Evolutionary conservation across 2,329 filamentous ascomycete genomes (phyloP).

Genomic region (Talaromyces sp.): DNA sequence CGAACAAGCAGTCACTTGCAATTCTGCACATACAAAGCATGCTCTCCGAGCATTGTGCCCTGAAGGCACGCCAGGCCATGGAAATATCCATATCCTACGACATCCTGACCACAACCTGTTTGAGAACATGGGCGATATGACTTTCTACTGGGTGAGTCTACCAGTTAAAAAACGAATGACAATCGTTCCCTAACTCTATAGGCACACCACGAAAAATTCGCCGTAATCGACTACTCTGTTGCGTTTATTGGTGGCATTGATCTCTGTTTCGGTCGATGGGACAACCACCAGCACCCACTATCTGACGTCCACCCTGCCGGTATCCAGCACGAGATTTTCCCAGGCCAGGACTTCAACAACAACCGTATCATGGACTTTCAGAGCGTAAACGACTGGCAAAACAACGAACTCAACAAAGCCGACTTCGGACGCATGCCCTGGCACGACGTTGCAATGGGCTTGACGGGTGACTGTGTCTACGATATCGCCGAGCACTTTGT

Average conservation of each 20-base stretch:
- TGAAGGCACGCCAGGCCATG: slow-evolving; percentile 61
- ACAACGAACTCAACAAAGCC: slow-evolving; percentile 85
- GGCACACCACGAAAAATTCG: slow-evolving; percentile 96
- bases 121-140: slow-evolving; percentile 69
- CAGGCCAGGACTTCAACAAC: slow-evolving; percentile 97
- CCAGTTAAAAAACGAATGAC: background rate
- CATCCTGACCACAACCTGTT: slow-evolving; percentile 86
- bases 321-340: slow-evolving; percentile 78
- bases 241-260: slow-evolving; percentile 94
- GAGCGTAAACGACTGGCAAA: slow-evolving; percentile 84
- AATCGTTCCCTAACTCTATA: slow-evolving; percentile 24
- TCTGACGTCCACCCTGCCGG: slow-evolving; percentile 84
- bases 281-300: slow-evolving; percentile 76
- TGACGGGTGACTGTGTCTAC: slow-evolving; percentile 84
- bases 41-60: slow-evolving; percentile 75
- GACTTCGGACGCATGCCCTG: slow-evolving; percentile 96
- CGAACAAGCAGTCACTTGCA: slow-evolving; percentile 77
- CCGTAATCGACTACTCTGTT: slow-evolving; percentile 84
- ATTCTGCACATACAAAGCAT: slow-evolving; percentile 88
- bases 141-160: slow-evolving; percentile 72
- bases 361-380: slow-evolving; percentile 95
- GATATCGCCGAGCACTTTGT: slow-evolving; percentile 96
- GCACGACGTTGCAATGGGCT: slow-evolving; percentile 55
- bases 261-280: slow-evolving; percentile 94
- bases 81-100: slow-evolving; percentile 12